phyloP scores from a whole-genome alignment of 495 filamentous ascomycete species.

The Cercophora samala region DNA sequence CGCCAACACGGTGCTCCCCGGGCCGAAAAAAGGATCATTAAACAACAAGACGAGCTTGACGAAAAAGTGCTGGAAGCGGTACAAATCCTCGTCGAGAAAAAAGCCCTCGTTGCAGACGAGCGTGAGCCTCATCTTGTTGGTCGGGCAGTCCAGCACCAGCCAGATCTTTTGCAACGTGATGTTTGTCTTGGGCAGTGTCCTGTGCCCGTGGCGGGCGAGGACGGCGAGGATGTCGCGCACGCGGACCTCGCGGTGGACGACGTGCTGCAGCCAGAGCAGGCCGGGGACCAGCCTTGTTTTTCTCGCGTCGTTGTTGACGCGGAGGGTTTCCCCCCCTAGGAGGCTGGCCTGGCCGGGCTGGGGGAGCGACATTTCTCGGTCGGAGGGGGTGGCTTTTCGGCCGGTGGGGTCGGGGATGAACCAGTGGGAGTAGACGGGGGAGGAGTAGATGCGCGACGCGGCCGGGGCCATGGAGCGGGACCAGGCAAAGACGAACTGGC shows the following conservation, averaged over 20 bases:
- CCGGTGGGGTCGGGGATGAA: constrained; percentile 47
- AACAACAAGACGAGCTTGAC: constrained; percentile 61
- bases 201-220: constrained; percentile 50
- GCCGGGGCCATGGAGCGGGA: constrained; percentile 39
- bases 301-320: constrained; percentile 11
- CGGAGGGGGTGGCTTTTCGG: constrained; percentile 24
- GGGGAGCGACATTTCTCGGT: constrained; percentile 19
- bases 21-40: constrained; percentile 47
- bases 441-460: constrained; percentile 49
- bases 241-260: constrained; percentile 28
- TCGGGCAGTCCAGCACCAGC: constrained; percentile 61
- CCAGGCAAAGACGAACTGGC: constrained; percentile 34
- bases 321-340: not conserved
- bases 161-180: constrained; percentile 58
- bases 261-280: constrained; percentile 33
- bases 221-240: constrained; percentile 52
- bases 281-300: constrained; percentile 27
- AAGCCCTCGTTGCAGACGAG: constrained; percentile 47
- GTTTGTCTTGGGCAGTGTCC: constrained; percentile 45
- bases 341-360: constrained; percentile 12
- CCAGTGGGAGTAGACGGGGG: constrained; percentile 44
- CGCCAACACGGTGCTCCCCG: constrained; percentile 40
- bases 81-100: constrained; percentile 54
- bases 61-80: constrained; percentile 54
- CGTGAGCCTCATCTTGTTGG: constrained; percentile 45